Conservation (phyloP, 345 rosid species). For the Citrus hindsii region DNA sequence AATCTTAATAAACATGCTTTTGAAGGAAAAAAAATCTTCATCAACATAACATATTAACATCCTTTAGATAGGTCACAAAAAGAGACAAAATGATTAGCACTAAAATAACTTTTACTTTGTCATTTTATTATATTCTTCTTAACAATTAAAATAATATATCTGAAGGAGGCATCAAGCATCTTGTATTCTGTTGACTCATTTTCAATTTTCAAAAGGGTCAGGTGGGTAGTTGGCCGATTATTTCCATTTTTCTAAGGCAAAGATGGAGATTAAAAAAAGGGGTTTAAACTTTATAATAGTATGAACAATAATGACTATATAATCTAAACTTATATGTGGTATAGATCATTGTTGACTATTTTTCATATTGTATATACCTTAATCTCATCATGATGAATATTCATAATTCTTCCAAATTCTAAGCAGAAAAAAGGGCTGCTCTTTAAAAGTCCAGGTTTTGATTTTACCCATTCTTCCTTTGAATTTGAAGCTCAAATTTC, state of each 20-base stretch:
- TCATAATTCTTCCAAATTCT: neutral
- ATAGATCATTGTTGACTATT: neutral
- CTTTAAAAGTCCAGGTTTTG: neutral
- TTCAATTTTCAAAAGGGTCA: neutral
- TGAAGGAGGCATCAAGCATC: neutral
- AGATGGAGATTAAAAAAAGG: neutral
- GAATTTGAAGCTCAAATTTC: neutral
- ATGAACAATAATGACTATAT: neutral
- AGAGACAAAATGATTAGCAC: too few species aligned
- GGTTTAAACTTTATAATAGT: neutral
- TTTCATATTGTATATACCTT: neutral
- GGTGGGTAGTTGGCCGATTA: slow-evolving; percentile 3
- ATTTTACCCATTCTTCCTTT: neutral
- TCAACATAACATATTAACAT: too few species aligned
- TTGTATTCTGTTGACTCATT: neutral
- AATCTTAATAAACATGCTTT: too few species aligned
- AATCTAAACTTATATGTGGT: neutral
- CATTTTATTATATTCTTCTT: too few species aligned
- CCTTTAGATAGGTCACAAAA: too few species aligned
- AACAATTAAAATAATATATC: neutral
- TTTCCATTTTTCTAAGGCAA: neutral
- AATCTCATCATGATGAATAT: neutral
- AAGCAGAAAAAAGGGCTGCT: neutral
- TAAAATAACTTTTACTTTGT: too few species aligned
- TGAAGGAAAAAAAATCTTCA: too few species aligned